These are phyloP conservation scores for Fusarium chuoi DNA, from an alignment of 2,329 filamentous ascomycete genomes.

Conservation along the genomic window DNA sequence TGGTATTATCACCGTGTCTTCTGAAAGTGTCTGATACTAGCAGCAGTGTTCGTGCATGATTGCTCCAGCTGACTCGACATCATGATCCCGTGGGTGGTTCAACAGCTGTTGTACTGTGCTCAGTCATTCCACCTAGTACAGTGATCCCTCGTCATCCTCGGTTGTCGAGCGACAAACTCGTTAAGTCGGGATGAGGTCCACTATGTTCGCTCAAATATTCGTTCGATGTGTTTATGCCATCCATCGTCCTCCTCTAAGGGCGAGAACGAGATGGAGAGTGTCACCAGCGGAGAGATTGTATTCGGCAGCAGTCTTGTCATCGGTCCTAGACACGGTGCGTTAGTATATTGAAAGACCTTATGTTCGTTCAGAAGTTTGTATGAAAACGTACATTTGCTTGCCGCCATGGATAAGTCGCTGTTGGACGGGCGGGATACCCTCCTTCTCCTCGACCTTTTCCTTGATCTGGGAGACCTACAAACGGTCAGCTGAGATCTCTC, in stretches of 20 bases:
- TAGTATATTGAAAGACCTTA: not conserved
- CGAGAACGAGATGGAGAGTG: slow-evolving; percentile 94
- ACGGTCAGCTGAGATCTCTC: slow-evolving; percentile 9
- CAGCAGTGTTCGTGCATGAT: not conserved
- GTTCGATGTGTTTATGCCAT: slow-evolving; percentile 25
- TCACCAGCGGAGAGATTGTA: slow-evolving; percentile 92
- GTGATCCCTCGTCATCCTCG: slow-evolving; percentile 17
- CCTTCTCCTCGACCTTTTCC: slow-evolving; percentile 98
- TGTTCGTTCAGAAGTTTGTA: not conserved
- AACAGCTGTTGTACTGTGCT: slow-evolving; percentile 11
- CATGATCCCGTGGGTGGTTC: slow-evolving; percentile 9
- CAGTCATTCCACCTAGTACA: slow-evolving; percentile 16
- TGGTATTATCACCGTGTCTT: slow-evolving; percentile 8
- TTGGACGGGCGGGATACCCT: slow-evolving; percentile 96
- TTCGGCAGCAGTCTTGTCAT: slow-evolving; percentile 92
- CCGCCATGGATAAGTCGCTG: slow-evolving; percentile 96
- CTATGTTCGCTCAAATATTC: slow-evolving; percentile 2
- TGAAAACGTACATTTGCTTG: slow-evolving; percentile 85
- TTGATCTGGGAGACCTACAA: slow-evolving; percentile 91
- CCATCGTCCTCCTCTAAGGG: slow-evolving; percentile 79
- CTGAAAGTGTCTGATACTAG: not conserved
- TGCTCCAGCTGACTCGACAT: slow-evolving; percentile 6
- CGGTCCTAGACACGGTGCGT: slow-evolving; percentile 69
- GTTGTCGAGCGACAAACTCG: not conserved
- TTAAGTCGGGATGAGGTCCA: not conserved